phyloP scores from a whole-genome alignment of 139 green algal species.

The Chlorella ohadii region DNA sequence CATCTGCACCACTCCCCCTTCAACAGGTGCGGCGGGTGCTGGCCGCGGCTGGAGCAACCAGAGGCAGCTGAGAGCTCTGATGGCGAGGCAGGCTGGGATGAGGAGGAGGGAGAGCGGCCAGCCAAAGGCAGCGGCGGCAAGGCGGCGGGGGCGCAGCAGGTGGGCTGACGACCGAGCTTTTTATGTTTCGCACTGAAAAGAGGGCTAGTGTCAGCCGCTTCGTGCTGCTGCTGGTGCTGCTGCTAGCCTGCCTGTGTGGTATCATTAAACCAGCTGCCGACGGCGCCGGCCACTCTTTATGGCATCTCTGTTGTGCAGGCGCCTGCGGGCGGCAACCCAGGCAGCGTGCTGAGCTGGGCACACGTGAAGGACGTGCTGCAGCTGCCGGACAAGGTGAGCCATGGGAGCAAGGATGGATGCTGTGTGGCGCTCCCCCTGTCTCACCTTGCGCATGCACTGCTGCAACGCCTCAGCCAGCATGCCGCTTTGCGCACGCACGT shows the following conservation, averaged over 20 bases:
- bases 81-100: background rate
- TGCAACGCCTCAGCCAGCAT: too few relatives aligned
- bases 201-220: too few relatives aligned
- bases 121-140: background rate
- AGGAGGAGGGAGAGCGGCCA: background rate
- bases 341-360: conserved; percentile 45
- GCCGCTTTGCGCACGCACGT: too few relatives aligned
- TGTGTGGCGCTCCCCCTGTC: too few relatives aligned
- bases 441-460: too few relatives aligned
- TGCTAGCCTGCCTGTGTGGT: too few relatives aligned
- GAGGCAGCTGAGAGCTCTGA: background rate
- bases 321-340: background rate
- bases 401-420: too few relatives aligned
- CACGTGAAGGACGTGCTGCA: conserved; percentile 50
- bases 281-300: too few relatives aligned
- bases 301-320: background rate
- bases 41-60: background rate
- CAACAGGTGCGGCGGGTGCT: conserved; percentile 11
- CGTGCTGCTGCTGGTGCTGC: too few relatives aligned
- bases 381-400: conserved; percentile 39
- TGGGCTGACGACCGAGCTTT: too few relatives aligned
- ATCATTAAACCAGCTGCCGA: too few relatives aligned
- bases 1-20: background rate
- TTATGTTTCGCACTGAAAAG: too few relatives aligned
- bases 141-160: background rate